Evolutionary conservation across 2,329 filamentous ascomycete species (phyloP), one percentile per base, ranked within the genome.

Genomic region (Penicillium brasilianum): DNA sequence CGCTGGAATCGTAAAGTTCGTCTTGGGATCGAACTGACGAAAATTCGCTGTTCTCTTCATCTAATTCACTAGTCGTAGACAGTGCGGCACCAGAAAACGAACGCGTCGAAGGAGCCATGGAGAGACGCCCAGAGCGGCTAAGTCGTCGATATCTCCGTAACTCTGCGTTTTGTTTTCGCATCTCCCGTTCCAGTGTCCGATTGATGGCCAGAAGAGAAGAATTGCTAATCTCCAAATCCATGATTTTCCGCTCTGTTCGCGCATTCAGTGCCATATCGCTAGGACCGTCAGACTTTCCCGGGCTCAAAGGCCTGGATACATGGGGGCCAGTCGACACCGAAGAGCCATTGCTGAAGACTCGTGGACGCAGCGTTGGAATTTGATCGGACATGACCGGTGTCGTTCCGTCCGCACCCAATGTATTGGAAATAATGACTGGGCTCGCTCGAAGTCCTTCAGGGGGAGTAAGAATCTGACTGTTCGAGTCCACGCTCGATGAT

Each of bases 171-270:
- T 98, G 94, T 74, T 96, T 96, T 28, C 93, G 88, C 70, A 99
- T 84, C 74, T 98, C 92, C 25, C 92, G 87, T 78, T 99, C 95
- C 0, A 99, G 81, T 0, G 93, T 95, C 56, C 93, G 86, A 74
- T 99, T 99, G 78, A 99, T 98, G 43, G 95, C 95, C 59, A 97
- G 86, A 3, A 99, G 84, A 1, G 93, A 97, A 1, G 92, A 95
- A 72, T 99, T 99, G 58, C 91, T 97, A 65, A 99, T 99, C 74
- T 99, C 92, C 6, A 99, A 82, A 74, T 99, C 95, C 67, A 98
- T 86, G 0, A 99, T 93, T 80, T 98, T 99, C 63, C 95, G 87
- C 77, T 98, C 95, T 37, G 92, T 87, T 32, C 95, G 87, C 14
- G 95, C 95, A 73, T 92, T 95, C n/a, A 90, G 86, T 11, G 95